phyloP scores from a whole-genome alignment of 2,329 filamentous ascomycete genomes.

The Paecilomyces formosus region DNA sequence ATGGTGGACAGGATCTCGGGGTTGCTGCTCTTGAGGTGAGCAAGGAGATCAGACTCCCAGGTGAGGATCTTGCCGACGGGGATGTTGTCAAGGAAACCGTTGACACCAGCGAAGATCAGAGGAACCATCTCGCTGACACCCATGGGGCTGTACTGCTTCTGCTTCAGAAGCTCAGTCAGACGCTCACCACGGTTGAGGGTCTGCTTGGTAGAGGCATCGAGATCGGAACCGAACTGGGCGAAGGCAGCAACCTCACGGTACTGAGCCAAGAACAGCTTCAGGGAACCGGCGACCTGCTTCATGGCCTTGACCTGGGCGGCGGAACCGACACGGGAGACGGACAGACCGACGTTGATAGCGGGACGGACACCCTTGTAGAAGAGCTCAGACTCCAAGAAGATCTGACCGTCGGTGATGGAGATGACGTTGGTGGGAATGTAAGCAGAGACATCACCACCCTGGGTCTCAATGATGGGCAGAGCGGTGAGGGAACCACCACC shows the following conservation, averaged over 20 bases:
- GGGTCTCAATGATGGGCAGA: slow-evolving; percentile 96
- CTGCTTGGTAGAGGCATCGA: slow-evolving; percentile 98
- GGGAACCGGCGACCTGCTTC: slow-evolving; percentile 99
- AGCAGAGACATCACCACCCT: slow-evolving; percentile 99
- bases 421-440: slow-evolving; percentile 99
- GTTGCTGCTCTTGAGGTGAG: slow-evolving; percentile 89
- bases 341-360: slow-evolving; percentile 99
- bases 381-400: slow-evolving; percentile 97
- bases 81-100: slow-evolving; percentile 82
- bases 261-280: slow-evolving; percentile 99
- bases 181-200: slow-evolving; percentile 97
- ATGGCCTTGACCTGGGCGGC: slow-evolving; percentile 99
- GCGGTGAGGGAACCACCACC: slow-evolving; percentile 96
- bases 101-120: slow-evolving; percentile 98
- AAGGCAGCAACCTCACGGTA: slow-evolving; percentile 99
- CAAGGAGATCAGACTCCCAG: slow-evolving; percentile 93
- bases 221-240: slow-evolving; percentile 99
- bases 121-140: slow-evolving; percentile 99
- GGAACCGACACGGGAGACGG: slow-evolving; percentile 98
- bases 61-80: slow-evolving; percentile 84
- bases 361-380: slow-evolving; percentile 99
- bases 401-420: slow-evolving; percentile 99
- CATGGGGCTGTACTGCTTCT: slow-evolving; percentile 99
- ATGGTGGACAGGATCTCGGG: slow-evolving; percentile 74
- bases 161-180: slow-evolving; percentile 97